Evolutionary conservation across 2,329 filamentous ascomycete genomes (phyloP), one percentile per base, ranked within the genome.

Genomic region (Diaporthe aspalathi): DNA sequence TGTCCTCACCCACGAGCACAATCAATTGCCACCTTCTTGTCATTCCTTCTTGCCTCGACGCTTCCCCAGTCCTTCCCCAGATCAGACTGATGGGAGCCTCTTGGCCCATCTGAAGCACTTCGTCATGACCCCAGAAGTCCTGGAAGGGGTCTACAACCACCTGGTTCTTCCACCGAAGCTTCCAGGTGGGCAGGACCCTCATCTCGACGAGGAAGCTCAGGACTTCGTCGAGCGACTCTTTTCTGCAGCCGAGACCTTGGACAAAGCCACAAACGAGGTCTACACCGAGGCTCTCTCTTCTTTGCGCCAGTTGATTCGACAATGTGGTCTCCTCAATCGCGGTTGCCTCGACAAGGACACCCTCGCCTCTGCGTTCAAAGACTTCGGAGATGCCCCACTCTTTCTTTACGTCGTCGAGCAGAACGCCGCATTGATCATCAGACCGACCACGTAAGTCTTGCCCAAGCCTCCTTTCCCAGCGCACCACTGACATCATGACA

Each of bases 141-240:
- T 68, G 27, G 66, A 68, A 68, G 66, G 66, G 7, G 52, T 68
- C 5, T 77, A 80, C 69, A 77, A 83, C 67, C 83, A 84, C 70
- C 71, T 84, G 35, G 80, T 82, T 38, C 74, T 84, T 3, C 83
- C 82, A 2, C 78, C 80, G 7, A 74, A 79, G 52, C 74, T 84
- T 1, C 82, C 82, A 1, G 76, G 77, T 14, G 63, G 71, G 12
- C 74, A 77, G 27, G 81, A 82, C 65, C 52, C 73, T 50, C 71
- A 76, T 16, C 60, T 76, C 38, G 76, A 76, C 14, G 67, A 70
- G 5, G 75, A 79, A 45, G 71, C 77, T 35, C 66, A 62, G 7
- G 74, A 71, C 32, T 74, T 81, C n/a, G 70, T 78, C 14, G 70
- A 62, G 40, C 70, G 74, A 9, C 70, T 80, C 7, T 6, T 53